Conservation (phyloP, 495 filamentous ascomycete species). For the Trichoderma asperelloides region DNA sequence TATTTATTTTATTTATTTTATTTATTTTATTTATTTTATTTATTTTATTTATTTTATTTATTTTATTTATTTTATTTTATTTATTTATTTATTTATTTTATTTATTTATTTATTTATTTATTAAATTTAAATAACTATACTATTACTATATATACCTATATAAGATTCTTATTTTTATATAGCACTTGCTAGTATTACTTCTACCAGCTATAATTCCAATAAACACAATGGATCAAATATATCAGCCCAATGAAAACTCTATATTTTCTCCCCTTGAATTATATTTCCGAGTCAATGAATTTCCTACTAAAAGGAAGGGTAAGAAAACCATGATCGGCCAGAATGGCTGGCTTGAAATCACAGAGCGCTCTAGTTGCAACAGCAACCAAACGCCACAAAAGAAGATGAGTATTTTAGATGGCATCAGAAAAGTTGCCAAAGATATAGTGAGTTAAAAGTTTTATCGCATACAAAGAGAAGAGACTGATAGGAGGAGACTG, state of each 20-base stretch:
- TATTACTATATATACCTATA: neutral
- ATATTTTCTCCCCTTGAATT: neutral
- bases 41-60: neutral
- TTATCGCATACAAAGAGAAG: conserved; percentile 9
- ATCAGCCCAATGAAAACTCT: neutral
- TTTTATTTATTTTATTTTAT: neutral
- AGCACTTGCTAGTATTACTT: too few species aligned
- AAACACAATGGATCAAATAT: neutral
- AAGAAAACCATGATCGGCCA: conserved; percentile 36
- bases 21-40: neutral
- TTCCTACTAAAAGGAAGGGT: conserved; percentile 10
- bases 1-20: neutral
- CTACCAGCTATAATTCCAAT: neutral
- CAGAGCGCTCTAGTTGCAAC: conserved; percentile 17
- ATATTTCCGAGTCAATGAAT: neutral
- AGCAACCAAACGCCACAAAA: conserved; percentile 14
- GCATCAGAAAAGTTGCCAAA: conserved; percentile 33
- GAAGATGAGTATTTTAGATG: conserved; percentile 25
- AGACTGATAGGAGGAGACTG: conserved; percentile 12
- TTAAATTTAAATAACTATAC: neutral
- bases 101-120: neutral
- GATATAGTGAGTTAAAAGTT: conserved; percentile 25
- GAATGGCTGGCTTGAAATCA: conserved; percentile 40
- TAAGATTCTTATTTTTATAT: neutral
- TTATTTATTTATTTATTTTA: too few species aligned